Conservation (phyloP, 805 yeast species). For the Lipomyces chichibuensis region DNA sequence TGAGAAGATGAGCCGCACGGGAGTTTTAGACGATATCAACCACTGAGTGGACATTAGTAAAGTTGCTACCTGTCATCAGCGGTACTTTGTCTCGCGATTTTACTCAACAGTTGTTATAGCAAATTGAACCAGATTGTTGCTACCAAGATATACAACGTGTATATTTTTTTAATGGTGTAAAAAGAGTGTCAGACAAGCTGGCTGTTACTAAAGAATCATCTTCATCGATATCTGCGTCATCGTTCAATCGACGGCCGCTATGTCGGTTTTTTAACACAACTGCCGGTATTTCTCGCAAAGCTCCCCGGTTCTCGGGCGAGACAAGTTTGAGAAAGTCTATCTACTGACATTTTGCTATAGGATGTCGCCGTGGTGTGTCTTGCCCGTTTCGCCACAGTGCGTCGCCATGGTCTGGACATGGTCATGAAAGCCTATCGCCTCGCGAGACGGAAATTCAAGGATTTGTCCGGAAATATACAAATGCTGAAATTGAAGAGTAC, state of each 20-base stretch:
- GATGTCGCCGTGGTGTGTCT: slow-evolving; percentile 19
- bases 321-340: slow-evolving; percentile 17
- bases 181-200: slow-evolving; percentile 3
- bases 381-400: slow-evolving; percentile 20
- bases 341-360: slow-evolving; percentile 39
- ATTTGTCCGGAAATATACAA: slow-evolving; percentile 9
- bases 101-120: not conserved
- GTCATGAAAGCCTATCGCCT: not conserved
- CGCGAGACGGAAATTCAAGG: slow-evolving; percentile 16
- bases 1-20: not conserved
- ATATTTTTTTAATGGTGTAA: not conserved
- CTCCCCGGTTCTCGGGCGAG: not conserved
- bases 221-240: not conserved
- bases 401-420: not conserved
- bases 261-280: slow-evolving; percentile 18
- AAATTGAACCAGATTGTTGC: not conserved
- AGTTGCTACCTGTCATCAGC: not conserved
- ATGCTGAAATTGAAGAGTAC: slow-evolving; percentile 23
- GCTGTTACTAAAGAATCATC: not conserved
- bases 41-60: not conserved
- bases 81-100: not conserved
- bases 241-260: slow-evolving; percentile 11
- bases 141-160: not conserved
- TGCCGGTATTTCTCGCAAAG: slow-evolving; percentile 4
- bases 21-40: no score